Conservation (phyloP, 2,329 filamentous ascomycete species). For the Beauveria bassiana region DNA sequence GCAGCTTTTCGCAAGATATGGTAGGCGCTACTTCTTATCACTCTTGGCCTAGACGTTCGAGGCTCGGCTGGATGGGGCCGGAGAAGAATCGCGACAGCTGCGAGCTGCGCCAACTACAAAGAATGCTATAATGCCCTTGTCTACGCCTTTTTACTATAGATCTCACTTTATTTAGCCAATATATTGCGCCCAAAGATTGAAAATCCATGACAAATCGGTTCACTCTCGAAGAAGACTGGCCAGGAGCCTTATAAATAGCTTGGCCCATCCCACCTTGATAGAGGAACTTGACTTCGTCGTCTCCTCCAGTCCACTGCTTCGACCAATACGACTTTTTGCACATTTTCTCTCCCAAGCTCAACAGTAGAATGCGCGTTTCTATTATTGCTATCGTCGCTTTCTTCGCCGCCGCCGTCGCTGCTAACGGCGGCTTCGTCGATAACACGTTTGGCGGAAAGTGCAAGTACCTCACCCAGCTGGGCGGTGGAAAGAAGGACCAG, state of each 20-base stretch:
- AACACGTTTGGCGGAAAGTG: slow-evolving; percentile 1
- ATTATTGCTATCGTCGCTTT: not conserved
- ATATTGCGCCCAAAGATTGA: not conserved
- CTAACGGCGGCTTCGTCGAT: not conserved
- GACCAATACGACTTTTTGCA: not conserved
- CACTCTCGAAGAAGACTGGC: not conserved
- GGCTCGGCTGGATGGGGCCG: not conserved
- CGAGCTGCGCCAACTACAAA: not conserved
- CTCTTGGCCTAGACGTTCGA: not conserved
- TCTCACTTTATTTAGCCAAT: not conserved
- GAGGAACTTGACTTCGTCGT: not conserved
- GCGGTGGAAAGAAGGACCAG: not conserved
- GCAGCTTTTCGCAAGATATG: no score
- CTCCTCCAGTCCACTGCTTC: not conserved
- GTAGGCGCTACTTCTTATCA: not conserved
- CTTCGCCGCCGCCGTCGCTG: not conserved
- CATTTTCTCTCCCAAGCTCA: not conserved
- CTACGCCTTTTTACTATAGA: no score
- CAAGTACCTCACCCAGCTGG: not conserved
- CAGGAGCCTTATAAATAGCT: not conserved
- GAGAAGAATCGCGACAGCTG: not conserved
- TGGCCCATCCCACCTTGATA: not conserved
- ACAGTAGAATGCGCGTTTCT: not conserved
- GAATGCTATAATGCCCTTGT: not conserved
- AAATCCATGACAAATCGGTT: not conserved